A percentile compares a stretch with the other conserved stretches of the same genome.
Evolutionary conservation across 2,329 filamentous ascomycete genomes (phyloP).

Genomic region (Pestalotiopsis fici): DNA sequence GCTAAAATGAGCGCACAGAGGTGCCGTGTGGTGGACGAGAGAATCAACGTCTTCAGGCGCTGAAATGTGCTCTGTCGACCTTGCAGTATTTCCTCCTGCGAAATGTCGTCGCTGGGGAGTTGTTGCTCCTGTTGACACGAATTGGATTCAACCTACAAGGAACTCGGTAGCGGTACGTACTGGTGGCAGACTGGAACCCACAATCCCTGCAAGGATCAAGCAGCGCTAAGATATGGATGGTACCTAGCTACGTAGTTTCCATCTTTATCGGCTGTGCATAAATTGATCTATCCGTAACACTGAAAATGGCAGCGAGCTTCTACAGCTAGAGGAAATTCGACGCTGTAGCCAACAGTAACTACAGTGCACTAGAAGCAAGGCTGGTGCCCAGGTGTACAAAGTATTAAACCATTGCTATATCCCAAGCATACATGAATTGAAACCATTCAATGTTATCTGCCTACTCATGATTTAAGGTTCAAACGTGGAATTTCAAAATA

Average conservation of each 20-base stretch:
- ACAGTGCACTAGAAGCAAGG: too few relatives aligned
- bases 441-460: too few relatives aligned
- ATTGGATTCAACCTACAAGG: conserved; percentile 1
- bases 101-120: not conserved
- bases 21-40: not conserved
- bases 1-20: not conserved
- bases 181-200: not conserved
- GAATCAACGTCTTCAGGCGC: not conserved
- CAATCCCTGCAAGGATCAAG: not conserved
- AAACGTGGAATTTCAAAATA: too few relatives aligned
- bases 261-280: not conserved
- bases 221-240: not conserved
- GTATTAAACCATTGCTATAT: too few relatives aligned
- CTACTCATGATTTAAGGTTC: too few relatives aligned
- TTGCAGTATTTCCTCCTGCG: not conserved
- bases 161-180: not conserved
- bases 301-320: not conserved
- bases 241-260: not conserved
- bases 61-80: not conserved
- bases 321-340: too few relatives aligned
- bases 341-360: too few relatives aligned
- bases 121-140: conserved; percentile 4
- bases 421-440: too few relatives aligned
- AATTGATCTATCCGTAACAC: not conserved
- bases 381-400: too few relatives aligned